A percentile compares a stretch with the other conserved stretches of the same genome.
These are phyloP conservation scores for Ramalina peruviana DNA, from an alignment of 495 filamentous ascomycete species.

Conservation along the genomic window DNA sequence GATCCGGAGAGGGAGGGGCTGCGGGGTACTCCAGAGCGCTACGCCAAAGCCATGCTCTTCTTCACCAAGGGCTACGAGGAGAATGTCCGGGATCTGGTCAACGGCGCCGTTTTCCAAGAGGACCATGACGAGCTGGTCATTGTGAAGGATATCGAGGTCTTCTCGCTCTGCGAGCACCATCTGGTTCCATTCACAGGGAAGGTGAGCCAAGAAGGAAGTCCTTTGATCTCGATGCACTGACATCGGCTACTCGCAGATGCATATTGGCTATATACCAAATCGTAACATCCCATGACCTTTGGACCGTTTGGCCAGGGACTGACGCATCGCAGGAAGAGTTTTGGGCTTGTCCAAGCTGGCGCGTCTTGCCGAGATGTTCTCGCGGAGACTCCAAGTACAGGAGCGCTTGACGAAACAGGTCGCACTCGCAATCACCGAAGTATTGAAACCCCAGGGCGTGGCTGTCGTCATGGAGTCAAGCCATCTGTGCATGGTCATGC, in stretches of 20 bases:
- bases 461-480: conserved; percentile 95
- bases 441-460: conserved; percentile 86
- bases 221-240: neutral
- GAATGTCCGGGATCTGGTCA: conserved; percentile 85
- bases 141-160: conserved; percentile 94
- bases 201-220: conserved; percentile 26
- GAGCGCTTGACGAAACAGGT: conserved; percentile 94
- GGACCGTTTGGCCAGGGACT: conserved; percentile 18
- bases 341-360: conserved; percentile 93
- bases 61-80: conserved; percentile 99
- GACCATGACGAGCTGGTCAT: conserved; percentile 95
- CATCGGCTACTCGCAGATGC: conserved; percentile 48
- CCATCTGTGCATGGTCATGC: conserved; percentile 98
- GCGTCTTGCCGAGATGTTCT: conserved; percentile 94
- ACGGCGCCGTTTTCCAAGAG: conserved; percentile 91
- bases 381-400: conserved; percentile 82
- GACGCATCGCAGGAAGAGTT: conserved; percentile 57
- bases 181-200: conserved; percentile 93
- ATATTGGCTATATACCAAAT: conserved; percentile 93
- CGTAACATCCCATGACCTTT: conserved; percentile 16
- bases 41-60: conserved; percentile 93
- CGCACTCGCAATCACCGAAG: conserved; percentile 81
- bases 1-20: conserved; percentile 87
- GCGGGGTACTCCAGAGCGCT: conserved; percentile 72
- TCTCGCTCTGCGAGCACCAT: conserved; percentile 93